Evolutionary conservation across 2,329 filamentous ascomycete genomes (phyloP), one percentile per base, ranked within the genome.

Genomic region (Lasiodiplodia gonubiensis): DNA sequence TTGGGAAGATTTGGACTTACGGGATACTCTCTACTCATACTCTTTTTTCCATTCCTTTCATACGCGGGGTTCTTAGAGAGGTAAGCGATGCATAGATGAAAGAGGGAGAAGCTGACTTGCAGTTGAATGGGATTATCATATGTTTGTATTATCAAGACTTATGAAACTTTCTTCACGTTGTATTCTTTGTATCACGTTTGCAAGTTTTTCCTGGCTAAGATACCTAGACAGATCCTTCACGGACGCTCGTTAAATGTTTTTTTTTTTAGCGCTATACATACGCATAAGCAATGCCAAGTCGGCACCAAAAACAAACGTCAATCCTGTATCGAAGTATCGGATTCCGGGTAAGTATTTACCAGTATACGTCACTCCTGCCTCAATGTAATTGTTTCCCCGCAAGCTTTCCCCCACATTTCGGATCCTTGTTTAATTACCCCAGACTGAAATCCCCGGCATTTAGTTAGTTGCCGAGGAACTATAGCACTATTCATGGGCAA

Each of bases 381-480:
- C 49, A 27, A 27, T 18, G 21, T 4, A 25, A 55, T 39, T 39
- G 25, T 12, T 55, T 11, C 53, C 53, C 53, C 53, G 53, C 53
- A 55, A 55, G 12, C 8, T 39, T 3, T 7, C 12, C 54, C 54
- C 54, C 54, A 37, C 54, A 46, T 42, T 59, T 59, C 35, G 35
- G 23, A 21, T 27, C 23, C n/a, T 6, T 16, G 8, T 30, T 39
- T 37, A 21, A 42, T 46, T 59, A 59, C 54, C 54, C 54, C 54
- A 59, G 54, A 42, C 54, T 37, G 21, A 59, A 59, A 2, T 27
- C 30, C 16, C 54, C 54, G 54, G 12, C 21, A 59, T 27, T 59
- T 2, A n/a, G 6, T 59, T 7, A 27, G 37, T 23, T 46, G 7
- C 54, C 54, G 35, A 18, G 21, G 35, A 23, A 12, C 7, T 23